Base-by-base conservation (phyloP, 345 rosid genomes). In the Eucalyptus polybractea region DNA sequence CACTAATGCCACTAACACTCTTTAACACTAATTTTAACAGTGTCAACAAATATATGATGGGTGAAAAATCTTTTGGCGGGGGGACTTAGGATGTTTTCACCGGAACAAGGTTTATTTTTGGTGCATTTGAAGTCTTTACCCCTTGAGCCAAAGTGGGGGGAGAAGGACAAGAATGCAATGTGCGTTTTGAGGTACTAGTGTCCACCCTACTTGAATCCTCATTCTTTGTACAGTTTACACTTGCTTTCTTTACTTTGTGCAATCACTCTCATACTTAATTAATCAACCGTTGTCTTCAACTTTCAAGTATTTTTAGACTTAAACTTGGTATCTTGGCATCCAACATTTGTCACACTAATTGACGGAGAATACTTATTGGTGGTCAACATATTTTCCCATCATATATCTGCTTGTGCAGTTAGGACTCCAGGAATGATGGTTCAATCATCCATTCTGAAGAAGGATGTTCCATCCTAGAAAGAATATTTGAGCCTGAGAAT, bases 131-230 rank as follows among this genome's bases (percentile, higher is more conserved):
- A 90, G 86, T 90, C 94, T 86, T 54, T 95, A 49, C 98, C 97
- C 54, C 60, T 90, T 87, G 96, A 97, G 92, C 96, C 97, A 13
- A 98, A 97, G 90, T 97, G 96, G 98, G 97, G 95, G 93, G 98
- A 10, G 49, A 10, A 98, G 87, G 94, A 62, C 9, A 21, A 92
- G 91, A 94, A 95, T 87, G 99, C 98, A 13, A 87, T 94, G 87
- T 95, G 91, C 89, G 93, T 93, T 94, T 95, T 94, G 97, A 95
- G 99, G 98, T 96, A 94, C 86, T 53, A 12, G 6, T n/a, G 17
- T 10, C 76, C 76, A 67, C 21, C 37, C 76, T 72, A 15, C 50
- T 33, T n/a, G 81, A 88, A 72, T 54, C 85, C 76, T 31, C 22
- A n/a, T 67, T 67, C 76, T 67, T 14, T 44, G 45, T 81, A 33